These are phyloP conservation scores for Cyberlindnera xylosilytica DNA, from an alignment of 805 yeast species.

Conservation along the genomic window DNA sequence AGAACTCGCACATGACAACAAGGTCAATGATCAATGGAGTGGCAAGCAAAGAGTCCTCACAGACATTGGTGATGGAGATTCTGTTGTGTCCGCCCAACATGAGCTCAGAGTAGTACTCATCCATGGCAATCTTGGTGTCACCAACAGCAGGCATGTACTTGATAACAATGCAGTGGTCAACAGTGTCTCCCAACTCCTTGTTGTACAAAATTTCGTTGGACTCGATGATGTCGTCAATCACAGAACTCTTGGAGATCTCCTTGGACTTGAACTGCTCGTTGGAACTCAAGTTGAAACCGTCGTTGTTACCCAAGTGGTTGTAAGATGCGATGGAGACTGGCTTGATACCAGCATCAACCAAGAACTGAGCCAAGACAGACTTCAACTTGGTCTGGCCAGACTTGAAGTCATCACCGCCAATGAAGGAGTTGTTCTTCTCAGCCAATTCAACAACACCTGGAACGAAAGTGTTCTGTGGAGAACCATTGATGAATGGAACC, in stretches of 20 bases:
- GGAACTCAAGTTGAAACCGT: slow-evolving; percentile 87
- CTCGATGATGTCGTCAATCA: slow-evolving; percentile 90
- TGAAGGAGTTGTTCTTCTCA: slow-evolving; percentile 67
- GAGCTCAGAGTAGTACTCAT: slow-evolving; percentile 92
- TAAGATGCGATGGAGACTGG: slow-evolving; percentile 93
- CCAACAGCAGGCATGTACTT: slow-evolving; percentile 94
- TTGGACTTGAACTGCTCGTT: slow-evolving; percentile 93
- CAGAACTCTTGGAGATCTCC: slow-evolving; percentile 91
- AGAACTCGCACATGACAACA: slow-evolving; percentile 85
- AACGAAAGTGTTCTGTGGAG: slow-evolving; percentile 96
- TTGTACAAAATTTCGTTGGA: slow-evolving; percentile 83
- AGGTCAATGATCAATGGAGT: slow-evolving; percentile 92
- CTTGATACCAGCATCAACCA: slow-evolving; percentile 96
- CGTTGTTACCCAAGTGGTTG: slow-evolving; percentile 95
- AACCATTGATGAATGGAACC: slow-evolving; percentile 90
- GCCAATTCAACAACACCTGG: slow-evolving; percentile 93
- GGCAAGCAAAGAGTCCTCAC: slow-evolving; percentile 94
- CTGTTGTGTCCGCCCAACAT: slow-evolving; percentile 98
- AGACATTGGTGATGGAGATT: slow-evolving; percentile 89
- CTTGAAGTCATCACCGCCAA: slow-evolving; percentile 97
- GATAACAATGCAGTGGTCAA: slow-evolving; percentile 94
- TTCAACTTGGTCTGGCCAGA: slow-evolving; percentile 94
- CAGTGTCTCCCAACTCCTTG: slow-evolving; percentile 68
- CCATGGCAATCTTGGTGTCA: slow-evolving; percentile 97
- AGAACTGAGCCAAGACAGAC: slow-evolving; percentile 93